A percentile compares a stretch with the other conserved stretches of the same genome.
Evolutionary conservation across 495 filamentous ascomycete species (phyloP).

Genomic region (Penicillium salamii): DNA sequence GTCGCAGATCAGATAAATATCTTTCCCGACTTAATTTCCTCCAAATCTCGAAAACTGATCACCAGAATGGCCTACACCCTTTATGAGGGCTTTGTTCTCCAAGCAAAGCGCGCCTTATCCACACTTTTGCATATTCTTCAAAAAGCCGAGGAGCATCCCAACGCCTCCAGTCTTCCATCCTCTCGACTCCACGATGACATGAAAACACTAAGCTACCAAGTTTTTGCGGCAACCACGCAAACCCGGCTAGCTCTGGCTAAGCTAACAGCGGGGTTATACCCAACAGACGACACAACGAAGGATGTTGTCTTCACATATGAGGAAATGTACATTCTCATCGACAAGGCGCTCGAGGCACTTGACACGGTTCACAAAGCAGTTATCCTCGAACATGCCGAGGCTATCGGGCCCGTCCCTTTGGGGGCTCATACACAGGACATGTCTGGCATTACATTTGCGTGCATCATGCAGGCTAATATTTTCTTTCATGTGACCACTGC

Average conservation of each 20-base stretch:
- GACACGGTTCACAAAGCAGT: constrained; percentile 3
- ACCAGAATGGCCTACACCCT: constrained; percentile 8
- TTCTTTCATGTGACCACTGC: constrained; percentile 54
- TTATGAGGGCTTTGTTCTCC: constrained; percentile 14
- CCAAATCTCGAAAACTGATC: background rate
- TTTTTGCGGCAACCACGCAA: constrained; percentile 7
- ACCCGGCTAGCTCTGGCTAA: constrained; percentile 6
- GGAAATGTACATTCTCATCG: constrained; percentile 9
- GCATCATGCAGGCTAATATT: constrained; percentile 36
- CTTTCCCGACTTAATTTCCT: background rate
- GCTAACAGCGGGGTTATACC: background rate
- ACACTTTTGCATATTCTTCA: constrained; percentile 5
- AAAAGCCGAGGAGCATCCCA: constrained; percentile 7
- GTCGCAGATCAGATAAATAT: background rate
- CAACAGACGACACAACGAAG: background rate
- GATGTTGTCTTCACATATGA: constrained; percentile 9
- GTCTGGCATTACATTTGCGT: constrained; percentile 6
- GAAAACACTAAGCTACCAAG: constrained; percentile 10
- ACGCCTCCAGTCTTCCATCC: constrained; percentile 7
- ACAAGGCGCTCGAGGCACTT: constrained; percentile 3
- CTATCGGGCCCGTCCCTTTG: background rate
- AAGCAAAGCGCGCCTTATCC: constrained; percentile 7
- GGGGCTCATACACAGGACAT: background rate
- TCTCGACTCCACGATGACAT: constrained; percentile 5
- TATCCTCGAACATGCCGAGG: constrained; percentile 5